Conservation (phyloP, 1,139 yeast genomes). For the Taphrina betulina region DNA sequence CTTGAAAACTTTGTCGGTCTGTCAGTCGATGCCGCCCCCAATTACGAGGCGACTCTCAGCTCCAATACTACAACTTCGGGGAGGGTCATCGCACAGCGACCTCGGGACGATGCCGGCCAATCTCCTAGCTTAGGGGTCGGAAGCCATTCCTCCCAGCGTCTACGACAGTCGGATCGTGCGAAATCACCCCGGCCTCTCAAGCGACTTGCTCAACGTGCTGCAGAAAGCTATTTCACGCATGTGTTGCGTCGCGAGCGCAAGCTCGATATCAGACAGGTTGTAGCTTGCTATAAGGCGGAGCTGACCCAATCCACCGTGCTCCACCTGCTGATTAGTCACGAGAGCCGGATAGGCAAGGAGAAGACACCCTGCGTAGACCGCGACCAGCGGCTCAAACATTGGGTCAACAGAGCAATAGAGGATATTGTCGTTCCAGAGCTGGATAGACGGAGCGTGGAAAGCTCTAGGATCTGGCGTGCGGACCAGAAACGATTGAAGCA, state of each 20-base stretch:
- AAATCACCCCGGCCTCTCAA: not conserved
- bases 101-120: not conserved
- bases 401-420: constrained; percentile 21
- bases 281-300: constrained; percentile 14
- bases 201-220: constrained; percentile 11
- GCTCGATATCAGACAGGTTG: not conserved
- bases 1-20: constrained; percentile 10
- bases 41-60: constrained; percentile 2
- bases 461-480: constrained; percentile 3
- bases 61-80: not conserved
- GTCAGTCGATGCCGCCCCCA: constrained; percentile 14
- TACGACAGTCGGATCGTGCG: no score
- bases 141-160: no score
- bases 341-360: no score
- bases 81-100: not conserved
- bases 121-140: not conserved
- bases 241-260: constrained; percentile 7
- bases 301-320: not conserved
- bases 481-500: constrained; percentile 5
- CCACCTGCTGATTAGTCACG: no score
- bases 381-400: not conserved
- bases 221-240: constrained; percentile 11
- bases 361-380: no score
- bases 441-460: constrained; percentile 7
- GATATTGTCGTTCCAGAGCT: constrained; percentile 20